These are phyloP conservation scores for Neodidymelliopsis sp. DNA, from an alignment of 2,329 filamentous ascomycete species.

Conservation along the genomic window DNA sequence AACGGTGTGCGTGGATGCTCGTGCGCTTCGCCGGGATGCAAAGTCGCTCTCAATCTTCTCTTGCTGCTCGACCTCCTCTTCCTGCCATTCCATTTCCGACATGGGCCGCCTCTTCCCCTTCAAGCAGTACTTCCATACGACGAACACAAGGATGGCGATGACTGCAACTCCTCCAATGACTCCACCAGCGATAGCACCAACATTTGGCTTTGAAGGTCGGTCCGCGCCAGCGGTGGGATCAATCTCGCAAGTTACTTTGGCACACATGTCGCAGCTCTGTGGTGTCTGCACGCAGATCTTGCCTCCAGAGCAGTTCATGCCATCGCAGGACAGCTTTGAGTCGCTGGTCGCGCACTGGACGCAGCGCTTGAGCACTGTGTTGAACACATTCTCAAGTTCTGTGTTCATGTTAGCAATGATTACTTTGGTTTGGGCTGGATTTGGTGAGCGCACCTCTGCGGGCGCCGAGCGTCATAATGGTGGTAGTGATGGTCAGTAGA, in stretches of 20 bases:
- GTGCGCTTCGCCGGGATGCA: slow-evolving; percentile 63
- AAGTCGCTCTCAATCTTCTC: slow-evolving; percentile 66
- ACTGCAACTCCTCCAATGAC: slow-evolving; percentile 84
- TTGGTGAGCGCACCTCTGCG: slow-evolving; percentile 13
- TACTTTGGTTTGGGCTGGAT: too few relatives aligned
- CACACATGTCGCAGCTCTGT: slow-evolving; percentile 67
- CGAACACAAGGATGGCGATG: slow-evolving; percentile 76
- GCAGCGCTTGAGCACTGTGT: slow-evolving; percentile 65
- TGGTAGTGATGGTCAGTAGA: slow-evolving; percentile 4
- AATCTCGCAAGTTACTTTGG: slow-evolving; percentile 62
- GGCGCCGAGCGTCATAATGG: slow-evolving; percentile 16
- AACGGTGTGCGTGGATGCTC: slow-evolving; percentile 84
- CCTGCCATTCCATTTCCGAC: slow-evolving; percentile 64
- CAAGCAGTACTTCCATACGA: slow-evolving; percentile 88
- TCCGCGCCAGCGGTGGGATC: slow-evolving; percentile 44
- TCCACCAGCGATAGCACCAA: slow-evolving; percentile 89
- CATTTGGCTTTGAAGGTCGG: slow-evolving; percentile 61
- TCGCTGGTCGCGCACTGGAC: slow-evolving; percentile 60
- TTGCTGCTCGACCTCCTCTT: slow-evolving; percentile 61
- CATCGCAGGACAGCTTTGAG: slow-evolving; percentile 62
- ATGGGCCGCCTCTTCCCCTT: slow-evolving; percentile 75
- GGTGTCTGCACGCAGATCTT: slow-evolving; percentile 67
- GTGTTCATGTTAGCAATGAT: slow-evolving; percentile 18
- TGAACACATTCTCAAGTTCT: slow-evolving; percentile 50
- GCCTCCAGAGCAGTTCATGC: slow-evolving; percentile 57